Percentiles rank a stretch among this genome's conserved stretches.
phyloP scores from a whole-genome alignment of 208 protist species.

The Leishmania major region DNA sequence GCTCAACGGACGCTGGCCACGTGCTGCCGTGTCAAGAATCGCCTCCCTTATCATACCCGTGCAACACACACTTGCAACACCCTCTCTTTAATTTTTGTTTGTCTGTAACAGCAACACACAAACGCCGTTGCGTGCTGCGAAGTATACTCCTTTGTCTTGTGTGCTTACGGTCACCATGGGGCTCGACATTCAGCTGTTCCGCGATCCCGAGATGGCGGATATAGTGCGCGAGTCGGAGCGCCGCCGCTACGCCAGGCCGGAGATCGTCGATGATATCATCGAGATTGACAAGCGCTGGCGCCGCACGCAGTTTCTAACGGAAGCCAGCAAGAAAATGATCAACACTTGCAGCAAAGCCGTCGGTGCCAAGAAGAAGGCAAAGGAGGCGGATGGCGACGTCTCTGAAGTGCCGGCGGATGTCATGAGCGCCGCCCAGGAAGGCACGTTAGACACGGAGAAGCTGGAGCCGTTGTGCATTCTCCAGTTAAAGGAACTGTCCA shows the following conservation, averaged over 20 bases:
- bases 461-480: constrained; percentile 75
- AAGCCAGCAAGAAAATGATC: constrained; percentile 89
- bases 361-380: constrained; percentile 92
- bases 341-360: constrained; percentile 92
- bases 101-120: not conserved
- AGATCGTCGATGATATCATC: constrained; percentile 93
- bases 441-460: constrained; percentile 57
- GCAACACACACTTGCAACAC: not conserved
- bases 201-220: constrained; percentile 93
- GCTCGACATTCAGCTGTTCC: constrained; percentile 97
- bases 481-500: constrained; percentile 92
- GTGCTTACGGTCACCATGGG: constrained; percentile 53
- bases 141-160: not conserved
- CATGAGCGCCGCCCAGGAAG: constrained; percentile 49
- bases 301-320: constrained; percentile 76
- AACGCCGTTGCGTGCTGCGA: not conserved
- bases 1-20: not conserved
- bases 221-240: constrained; percentile 96
- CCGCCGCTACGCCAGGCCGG: constrained; percentile 89
- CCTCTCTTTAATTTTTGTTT: not conserved
- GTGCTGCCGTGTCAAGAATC: not conserved
- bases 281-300: constrained; percentile 93
- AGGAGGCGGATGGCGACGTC: constrained; percentile 85
- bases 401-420: constrained; percentile 68
- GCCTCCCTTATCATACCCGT: not conserved